phyloP scores from a whole-genome alignment of 2,329 filamentous ascomycete species.

The Botrytis galanthina region DNA sequence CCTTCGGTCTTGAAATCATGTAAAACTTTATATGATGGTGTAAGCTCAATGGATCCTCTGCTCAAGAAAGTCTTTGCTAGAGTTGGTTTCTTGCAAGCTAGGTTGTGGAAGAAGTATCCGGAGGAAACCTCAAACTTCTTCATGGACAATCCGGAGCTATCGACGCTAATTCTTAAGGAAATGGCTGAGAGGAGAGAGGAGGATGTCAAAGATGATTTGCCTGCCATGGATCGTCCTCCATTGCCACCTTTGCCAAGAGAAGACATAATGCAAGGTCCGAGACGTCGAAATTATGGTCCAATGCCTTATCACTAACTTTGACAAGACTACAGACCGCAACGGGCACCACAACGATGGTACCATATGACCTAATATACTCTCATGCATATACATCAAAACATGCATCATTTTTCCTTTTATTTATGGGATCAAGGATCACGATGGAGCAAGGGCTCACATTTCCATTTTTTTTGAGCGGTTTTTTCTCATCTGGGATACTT shows the following conservation, averaged over 20 bases:
- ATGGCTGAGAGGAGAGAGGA: slow-evolving; percentile 46
- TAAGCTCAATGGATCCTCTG: slow-evolving; percentile 45
- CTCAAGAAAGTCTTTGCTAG: slow-evolving; percentile 50
- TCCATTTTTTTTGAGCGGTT: background rate
- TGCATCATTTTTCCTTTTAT: background rate
- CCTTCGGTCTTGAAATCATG: slow-evolving; percentile 45
- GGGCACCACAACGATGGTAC: background rate
- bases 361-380: background rate
- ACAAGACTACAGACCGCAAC: slow-evolving; percentile 3
- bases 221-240: slow-evolving; percentile 39
- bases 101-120: slow-evolving; percentile 44
- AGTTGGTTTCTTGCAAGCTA: slow-evolving; percentile 48
- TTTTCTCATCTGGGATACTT: background rate
- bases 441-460: slow-evolving; percentile 2
- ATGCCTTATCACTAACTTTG: slow-evolving; percentile 17
- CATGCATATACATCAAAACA: background rate
- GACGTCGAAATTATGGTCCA: slow-evolving; percentile 23
- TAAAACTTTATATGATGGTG: slow-evolving; percentile 44
- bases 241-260: slow-evolving; percentile 17
- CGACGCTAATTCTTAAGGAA: slow-evolving; percentile 48
- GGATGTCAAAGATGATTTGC: slow-evolving; percentile 41
- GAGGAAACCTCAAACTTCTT: slow-evolving; percentile 46
- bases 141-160: slow-evolving; percentile 46
- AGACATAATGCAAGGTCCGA: slow-evolving; percentile 24
- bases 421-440: background rate